Evolutionary conservation across 371 early-diverging fungal genomes (phyloP), one percentile per base, ranked within the genome.

Genomic region (Chytridium lagenaria): DNA sequence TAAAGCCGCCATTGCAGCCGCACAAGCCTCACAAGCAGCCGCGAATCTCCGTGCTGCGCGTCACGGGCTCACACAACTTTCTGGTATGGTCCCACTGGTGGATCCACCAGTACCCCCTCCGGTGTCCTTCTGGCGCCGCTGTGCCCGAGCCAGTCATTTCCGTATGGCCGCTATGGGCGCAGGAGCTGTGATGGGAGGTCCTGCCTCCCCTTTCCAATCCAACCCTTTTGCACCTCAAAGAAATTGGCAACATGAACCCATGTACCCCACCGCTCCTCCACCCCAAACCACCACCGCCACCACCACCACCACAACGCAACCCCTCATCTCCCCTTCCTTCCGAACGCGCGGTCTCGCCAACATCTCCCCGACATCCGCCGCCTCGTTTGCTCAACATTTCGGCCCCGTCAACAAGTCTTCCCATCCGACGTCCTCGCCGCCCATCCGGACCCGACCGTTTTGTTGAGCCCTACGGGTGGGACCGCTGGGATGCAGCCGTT

Each of bases 91-190:
- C 16, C 16, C 55, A 5, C 26, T 66, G n/a, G n/a, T n/a, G n/a
- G n/a, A n/a, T n/a, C n/a, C n/a, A n/a, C n/a, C n/a, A n/a, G n/a
- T n/a, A n/a, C n/a, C n/a, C n/a, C n/a, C n/a, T n/a, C n/a, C n/a
- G n/a, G n/a, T n/a, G n/a, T n/a, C 67, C 67, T n/a, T 66, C 67
- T 3, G 67, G 67, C 7, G 67, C 67, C 16, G 67, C 67, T 12
- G 67, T 66, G 44, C 67, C 67, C 30, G 63, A 12, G 37, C 36
- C 34, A 63, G 63, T 36, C 63, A 63, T 37, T 63, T 63, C 63
- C 26, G 63, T 12, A 57, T 57, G 51, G 50, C 33, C 15, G 57
- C 69, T 31, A n/a, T 26, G 69, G 69, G 23, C 10, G 69, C 26
- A 5, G 30, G 36, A 2, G 57, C 15, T 26, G 57, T n/a, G n/a